Conservation (phyloP, 345 rosid genomes). For the Euphorbia tirucalli region DNA sequence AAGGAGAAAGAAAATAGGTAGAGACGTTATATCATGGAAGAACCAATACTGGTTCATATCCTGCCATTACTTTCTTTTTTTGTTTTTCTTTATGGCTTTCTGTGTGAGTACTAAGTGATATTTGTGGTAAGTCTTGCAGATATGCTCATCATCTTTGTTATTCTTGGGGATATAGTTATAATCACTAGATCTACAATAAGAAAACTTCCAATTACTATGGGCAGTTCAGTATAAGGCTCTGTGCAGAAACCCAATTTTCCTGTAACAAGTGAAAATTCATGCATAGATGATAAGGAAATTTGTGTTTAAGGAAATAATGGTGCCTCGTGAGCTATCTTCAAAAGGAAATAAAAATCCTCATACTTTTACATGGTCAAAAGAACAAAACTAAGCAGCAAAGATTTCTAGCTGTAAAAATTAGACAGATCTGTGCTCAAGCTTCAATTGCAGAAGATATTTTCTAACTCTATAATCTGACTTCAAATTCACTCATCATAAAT, state of each 20-base stretch:
- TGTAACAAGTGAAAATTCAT: background rate
- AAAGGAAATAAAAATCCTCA: background rate
- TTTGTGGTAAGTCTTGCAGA: background rate
- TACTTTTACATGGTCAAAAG: background rate
- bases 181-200: background rate
- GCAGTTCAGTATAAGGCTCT: background rate
- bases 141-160: background rate
- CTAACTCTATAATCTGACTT: background rate
- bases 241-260: background rate
- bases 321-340: background rate
- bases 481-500: background rate
- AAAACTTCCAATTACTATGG: background rate
- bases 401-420: background rate
- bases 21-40: background rate
- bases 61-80: background rate
- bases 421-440: background rate
- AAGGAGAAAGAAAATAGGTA: background rate
- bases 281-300: background rate
- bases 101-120: background rate
- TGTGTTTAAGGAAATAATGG: background rate
- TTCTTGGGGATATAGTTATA: background rate
- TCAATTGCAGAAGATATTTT: background rate
- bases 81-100: background rate
- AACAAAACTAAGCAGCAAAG: background rate
- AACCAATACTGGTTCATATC: background rate